These are phyloP conservation scores for Evernia prunastri DNA, from an alignment of 495 filamentous ascomycete genomes.

Conservation along the genomic window DNA sequence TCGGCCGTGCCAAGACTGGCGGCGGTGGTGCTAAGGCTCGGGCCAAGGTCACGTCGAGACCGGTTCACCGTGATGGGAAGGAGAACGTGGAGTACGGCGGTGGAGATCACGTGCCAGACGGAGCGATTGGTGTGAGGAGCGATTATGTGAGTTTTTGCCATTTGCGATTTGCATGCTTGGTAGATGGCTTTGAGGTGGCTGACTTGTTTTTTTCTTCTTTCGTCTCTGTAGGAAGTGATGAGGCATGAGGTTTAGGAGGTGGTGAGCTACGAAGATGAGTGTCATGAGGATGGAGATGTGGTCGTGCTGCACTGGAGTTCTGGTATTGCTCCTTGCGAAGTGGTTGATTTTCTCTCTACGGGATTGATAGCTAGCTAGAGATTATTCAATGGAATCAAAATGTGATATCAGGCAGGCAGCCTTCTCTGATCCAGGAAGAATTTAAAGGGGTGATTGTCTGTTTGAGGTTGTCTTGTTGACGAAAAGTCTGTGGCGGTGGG, in stretches of 20 bases:
- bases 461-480: too few species aligned
- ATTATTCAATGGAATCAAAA: neutral
- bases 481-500: too few species aligned
- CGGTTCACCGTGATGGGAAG: neutral
- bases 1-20: neutral
- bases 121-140: neutral
- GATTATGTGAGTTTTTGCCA: constrained; percentile 7
- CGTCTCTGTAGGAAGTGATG: neutral
- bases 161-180: neutral
- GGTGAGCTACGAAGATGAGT: neutral
- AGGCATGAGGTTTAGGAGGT: too few species aligned
- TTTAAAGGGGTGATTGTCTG: too few species aligned
- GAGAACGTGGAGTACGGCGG: neutral
- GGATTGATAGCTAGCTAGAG: neutral
- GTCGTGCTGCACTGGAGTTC: neutral
- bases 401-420: too few species aligned
- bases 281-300: too few species aligned
- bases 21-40: neutral
- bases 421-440: too few species aligned
- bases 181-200: neutral
- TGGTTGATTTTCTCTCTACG: neutral
- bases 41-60: neutral
- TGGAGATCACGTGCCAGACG: neutral
- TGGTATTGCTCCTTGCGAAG: neutral
- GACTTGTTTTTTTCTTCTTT: neutral